These are phyloP conservation scores for Fusarium fujikuroi DNA, from an alignment of 2,329 filamentous ascomycete genomes.

Conservation along the genomic window DNA sequence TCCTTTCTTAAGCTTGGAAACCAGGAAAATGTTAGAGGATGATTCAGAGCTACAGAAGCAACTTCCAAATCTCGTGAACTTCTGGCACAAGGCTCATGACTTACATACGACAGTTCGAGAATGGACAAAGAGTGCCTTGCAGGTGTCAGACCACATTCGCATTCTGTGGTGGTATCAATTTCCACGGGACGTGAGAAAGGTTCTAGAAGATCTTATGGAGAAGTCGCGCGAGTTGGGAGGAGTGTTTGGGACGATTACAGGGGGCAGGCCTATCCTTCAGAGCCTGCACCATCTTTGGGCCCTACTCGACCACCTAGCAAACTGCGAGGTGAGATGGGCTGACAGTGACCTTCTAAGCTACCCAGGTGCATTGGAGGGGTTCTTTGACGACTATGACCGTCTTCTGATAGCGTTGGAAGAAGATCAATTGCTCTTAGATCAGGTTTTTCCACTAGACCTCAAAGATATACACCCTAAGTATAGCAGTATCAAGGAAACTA, in stretches of 20 bases:
- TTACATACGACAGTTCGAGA: not conserved
- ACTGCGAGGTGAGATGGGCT: fast-evolving
- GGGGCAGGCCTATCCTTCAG: fast-evolving
- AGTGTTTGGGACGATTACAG: fast-evolving
- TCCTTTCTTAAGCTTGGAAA: fast-evolving
- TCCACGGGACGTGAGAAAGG: fast-evolving
- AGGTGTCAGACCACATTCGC: not conserved
- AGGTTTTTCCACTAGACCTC: fast-evolving
- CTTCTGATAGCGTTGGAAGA: fast-evolving
- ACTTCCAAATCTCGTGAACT: fast-evolving
- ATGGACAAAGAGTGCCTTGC: fast-evolving
- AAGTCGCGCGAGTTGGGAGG: fast-evolving
- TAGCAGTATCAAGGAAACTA: fast-evolving
- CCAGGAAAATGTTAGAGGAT: fast-evolving
- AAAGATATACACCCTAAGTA: fast-evolving
- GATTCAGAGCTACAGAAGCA: fast-evolving
- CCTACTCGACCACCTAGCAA: fast-evolving
- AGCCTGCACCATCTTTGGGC: not conserved
- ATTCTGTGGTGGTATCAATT: fast-evolving
- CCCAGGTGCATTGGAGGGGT: fast-evolving
- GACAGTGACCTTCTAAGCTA: fast-evolving
- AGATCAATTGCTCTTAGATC: fast-evolving
- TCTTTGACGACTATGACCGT: fast-evolving
- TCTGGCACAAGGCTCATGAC: fast-evolving
- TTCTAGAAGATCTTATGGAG: fast-evolving